These are phyloP conservation scores for Dipodascopsis tothii DNA, from an alignment of 805 yeast genomes.

Conservation along the genomic window DNA sequence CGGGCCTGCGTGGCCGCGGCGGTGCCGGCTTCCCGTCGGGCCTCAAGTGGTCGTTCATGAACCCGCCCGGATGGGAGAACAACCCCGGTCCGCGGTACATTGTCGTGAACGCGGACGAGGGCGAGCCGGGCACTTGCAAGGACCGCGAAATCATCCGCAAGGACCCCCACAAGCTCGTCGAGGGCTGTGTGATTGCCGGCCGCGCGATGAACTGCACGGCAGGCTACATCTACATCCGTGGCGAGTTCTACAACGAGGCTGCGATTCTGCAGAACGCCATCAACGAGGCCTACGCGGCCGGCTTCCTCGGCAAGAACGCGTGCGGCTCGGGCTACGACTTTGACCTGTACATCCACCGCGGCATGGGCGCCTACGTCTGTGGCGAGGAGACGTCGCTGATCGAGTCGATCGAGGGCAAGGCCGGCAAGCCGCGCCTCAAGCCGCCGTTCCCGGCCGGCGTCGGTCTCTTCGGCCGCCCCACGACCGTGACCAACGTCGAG, in stretches of 20 bases:
- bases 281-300: constrained; percentile 78
- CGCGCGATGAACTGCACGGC: constrained; percentile 91
- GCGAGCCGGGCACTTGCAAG: constrained; percentile 91
- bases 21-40: constrained; percentile 94
- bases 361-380: constrained; percentile 89
- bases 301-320: constrained; percentile 73
- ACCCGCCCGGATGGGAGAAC: constrained; percentile 93
- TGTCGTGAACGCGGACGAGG: constrained; percentile 89
- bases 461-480: constrained; percentile 83
- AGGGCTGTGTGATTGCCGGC: constrained; percentile 85
- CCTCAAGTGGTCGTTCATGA: constrained; percentile 87
- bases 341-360: constrained; percentile 79
- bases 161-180: constrained; percentile 85
- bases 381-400: constrained; percentile 89
- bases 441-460: constrained; percentile 95
- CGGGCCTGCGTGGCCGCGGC: constrained; percentile 85
- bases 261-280: constrained; percentile 68
- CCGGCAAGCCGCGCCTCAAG: constrained; percentile 87
- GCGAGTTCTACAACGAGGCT: constrained; percentile 82
- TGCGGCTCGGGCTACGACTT: constrained; percentile 82
- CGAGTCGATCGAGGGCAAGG: constrained; percentile 85
- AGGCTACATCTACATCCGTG: constrained; percentile 79
- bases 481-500: constrained; percentile 86
- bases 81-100: constrained; percentile 73
- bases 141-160: constrained; percentile 86